Evolutionary conservation across 2,329 filamentous ascomycete genomes (phyloP).

Genomic region (Penicillium thymicola): DNA sequence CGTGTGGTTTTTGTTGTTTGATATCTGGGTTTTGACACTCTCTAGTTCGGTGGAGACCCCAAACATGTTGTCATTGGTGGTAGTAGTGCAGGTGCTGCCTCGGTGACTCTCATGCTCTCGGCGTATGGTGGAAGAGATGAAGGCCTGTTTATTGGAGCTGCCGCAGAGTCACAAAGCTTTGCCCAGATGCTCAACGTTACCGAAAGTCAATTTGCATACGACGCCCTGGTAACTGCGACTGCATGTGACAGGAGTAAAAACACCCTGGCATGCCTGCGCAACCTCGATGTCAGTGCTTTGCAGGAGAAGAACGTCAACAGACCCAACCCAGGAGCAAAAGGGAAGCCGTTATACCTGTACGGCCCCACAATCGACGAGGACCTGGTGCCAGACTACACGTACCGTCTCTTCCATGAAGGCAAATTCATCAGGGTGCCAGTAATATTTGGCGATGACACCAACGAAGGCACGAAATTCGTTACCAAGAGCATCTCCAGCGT

Average conservation of each 20-base stretch:
- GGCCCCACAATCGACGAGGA: slow-evolving; percentile 51
- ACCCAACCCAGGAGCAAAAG: slow-evolving; percentile 45
- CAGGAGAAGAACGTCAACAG: slow-evolving; percentile 48
- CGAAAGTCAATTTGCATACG: slow-evolving; percentile 52
- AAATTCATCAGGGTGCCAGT: slow-evolving; percentile 53
- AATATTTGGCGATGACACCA: slow-evolving; percentile 58
- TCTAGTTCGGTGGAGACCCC: slow-evolving; percentile 66
- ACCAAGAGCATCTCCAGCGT: slow-evolving; percentile 49
- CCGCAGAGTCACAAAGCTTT: slow-evolving; percentile 55
- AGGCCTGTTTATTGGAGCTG: slow-evolving; percentile 52
- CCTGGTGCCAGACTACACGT: slow-evolving; percentile 51
- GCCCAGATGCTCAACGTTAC: slow-evolving; percentile 47
- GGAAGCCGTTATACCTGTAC: slow-evolving; percentile 50
- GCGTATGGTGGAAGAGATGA: slow-evolving; percentile 50
- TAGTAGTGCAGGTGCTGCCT: slow-evolving; percentile 63
- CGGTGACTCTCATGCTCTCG: slow-evolving; percentile 62
- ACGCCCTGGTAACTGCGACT: slow-evolving; percentile 50
- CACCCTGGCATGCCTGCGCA: slow-evolving; percentile 51
- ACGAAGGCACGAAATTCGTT: slow-evolving; percentile 64
- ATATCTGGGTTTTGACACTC: background rate
- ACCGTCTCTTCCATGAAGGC: slow-evolving; percentile 47
- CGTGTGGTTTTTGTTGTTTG: background rate
- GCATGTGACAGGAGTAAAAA: slow-evolving; percentile 42
- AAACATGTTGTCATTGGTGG: slow-evolving; percentile 66
- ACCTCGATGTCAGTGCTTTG: slow-evolving; percentile 42